Percentiles rank a stretch among this genome's conserved stretches.
phyloP scores from a whole-genome alignment of 306 rosid genomes.

The Prunus davidiana region DNA sequence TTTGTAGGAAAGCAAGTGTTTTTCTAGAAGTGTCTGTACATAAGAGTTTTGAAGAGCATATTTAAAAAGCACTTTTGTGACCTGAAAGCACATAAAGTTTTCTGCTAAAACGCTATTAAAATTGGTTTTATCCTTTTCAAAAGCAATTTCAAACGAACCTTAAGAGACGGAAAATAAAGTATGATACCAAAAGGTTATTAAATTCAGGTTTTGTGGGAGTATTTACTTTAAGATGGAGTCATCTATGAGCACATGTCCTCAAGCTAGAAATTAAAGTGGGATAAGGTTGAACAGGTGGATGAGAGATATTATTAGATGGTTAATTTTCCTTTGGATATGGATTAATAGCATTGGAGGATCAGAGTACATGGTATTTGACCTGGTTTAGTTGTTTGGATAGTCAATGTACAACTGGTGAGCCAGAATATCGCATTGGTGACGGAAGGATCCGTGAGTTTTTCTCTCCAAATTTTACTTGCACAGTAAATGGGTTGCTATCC shows the following conservation, averaged over 20 bases:
- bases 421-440: neutral
- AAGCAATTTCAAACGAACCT: no score
- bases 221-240: neutral
- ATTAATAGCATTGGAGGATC: neutral
- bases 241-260: neutral
- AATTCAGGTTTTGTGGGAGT: neutral
- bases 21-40: no score
- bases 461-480: neutral
- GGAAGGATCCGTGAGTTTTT: neutral
- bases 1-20: no score
- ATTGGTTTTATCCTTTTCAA: no score
- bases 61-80: no score
- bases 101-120: no score
- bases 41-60: no score
- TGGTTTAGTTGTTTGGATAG: neutral
- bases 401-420: neutral
- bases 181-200: slow-evolving; percentile 22
- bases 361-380: neutral
- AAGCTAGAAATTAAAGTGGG: neutral
- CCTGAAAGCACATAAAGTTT: no score
- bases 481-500: slow-evolving; percentile 10
- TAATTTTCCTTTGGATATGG: neutral
- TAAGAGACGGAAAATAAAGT: neutral
- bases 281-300: neutral
- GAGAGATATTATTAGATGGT: neutral